These are phyloP conservation scores for Physcomitrellopsis africana DNA, from an alignment of 225 moss, liverwort and hornwort species.

Conservation along the genomic window DNA sequence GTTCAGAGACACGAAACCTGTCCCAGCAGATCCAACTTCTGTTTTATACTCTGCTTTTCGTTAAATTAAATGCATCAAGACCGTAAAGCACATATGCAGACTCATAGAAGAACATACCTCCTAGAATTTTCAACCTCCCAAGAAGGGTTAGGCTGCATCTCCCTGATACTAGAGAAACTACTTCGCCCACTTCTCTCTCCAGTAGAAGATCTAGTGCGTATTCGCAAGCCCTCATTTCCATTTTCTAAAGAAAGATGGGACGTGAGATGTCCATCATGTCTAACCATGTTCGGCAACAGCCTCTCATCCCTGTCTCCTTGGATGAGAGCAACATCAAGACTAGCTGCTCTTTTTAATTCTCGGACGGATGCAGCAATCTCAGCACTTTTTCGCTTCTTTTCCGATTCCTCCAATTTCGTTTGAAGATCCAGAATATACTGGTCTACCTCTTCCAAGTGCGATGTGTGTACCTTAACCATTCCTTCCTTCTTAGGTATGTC, in stretches of 20 bases:
- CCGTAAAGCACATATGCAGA: not conserved
- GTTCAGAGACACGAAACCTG: constrained; percentile 1
- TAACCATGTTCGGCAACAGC: constrained; percentile 31
- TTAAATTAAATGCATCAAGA: constrained; percentile 9
- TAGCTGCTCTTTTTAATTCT: constrained; percentile 47
- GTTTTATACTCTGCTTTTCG: not conserved
- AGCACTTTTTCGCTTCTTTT: constrained; percentile 48
- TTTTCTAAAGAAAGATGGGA: constrained; percentile 40
- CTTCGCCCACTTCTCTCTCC: constrained; percentile 40
- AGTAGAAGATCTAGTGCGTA: constrained; percentile 42
- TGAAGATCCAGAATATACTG: constrained; percentile 70
- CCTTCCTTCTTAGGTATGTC: constrained; percentile 47
- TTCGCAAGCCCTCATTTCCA: constrained; percentile 34
- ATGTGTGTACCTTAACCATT: constrained; percentile 72
- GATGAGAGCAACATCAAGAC: constrained; percentile 51
- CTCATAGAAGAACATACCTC: constrained; percentile 30
- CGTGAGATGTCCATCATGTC: constrained; percentile 39
- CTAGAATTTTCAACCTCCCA: constrained; percentile 40
- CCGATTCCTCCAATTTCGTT: constrained; percentile 57
- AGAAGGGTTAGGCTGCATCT: constrained; percentile 37
- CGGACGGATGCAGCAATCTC: constrained; percentile 38
- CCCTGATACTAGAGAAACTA: constrained; percentile 45
- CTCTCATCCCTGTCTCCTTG: constrained; percentile 61
- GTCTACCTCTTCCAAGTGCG: constrained; percentile 82
- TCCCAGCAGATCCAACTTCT: not conserved